Conservation (phyloP, 192 early-diverging fungal genomes). For the Kappamyces sp. region DNA sequence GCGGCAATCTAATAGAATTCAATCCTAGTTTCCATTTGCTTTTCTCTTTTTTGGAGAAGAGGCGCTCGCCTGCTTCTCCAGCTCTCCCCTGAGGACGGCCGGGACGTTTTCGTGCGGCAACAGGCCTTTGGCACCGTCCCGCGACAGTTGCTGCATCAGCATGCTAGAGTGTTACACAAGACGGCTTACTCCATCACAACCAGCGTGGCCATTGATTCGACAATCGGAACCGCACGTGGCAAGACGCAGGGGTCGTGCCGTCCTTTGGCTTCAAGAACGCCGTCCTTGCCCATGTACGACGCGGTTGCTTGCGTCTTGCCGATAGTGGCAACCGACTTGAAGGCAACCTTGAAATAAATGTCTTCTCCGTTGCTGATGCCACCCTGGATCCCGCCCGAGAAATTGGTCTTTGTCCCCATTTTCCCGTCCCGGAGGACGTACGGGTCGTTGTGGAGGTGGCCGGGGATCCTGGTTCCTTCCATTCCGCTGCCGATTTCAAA, state of each 20-base stretch:
- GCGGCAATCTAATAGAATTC: background rate
- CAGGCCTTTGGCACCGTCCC: constrained; percentile 43
- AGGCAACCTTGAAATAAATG: constrained; percentile 96
- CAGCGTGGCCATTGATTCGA: constrained; percentile 92
- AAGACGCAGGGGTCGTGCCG: constrained; percentile 97
- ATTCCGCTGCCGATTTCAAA: constrained; percentile 97
- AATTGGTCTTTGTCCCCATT: constrained; percentile 85
- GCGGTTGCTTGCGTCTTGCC: constrained; percentile 83
- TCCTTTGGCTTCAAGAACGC: constrained; percentile 83
- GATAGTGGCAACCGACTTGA: constrained; percentile 97
- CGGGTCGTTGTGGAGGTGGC: constrained; percentile 90
- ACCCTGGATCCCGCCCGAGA: constrained; percentile 90
- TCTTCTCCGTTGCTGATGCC: constrained; percentile 95
- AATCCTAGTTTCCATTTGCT: background rate
- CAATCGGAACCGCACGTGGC: constrained; percentile 93
- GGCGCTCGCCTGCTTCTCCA: constrained; percentile 4
- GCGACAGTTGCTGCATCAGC: constrained; percentile 56
- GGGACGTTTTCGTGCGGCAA: constrained; percentile 33
- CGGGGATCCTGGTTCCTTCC: constrained; percentile 77
- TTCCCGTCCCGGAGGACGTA: constrained; percentile 63
- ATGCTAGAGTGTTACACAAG: constrained; percentile 28
- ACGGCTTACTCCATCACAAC: constrained; percentile 80
- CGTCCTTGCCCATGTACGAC: constrained; percentile 74
- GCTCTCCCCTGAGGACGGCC: constrained; percentile 28
- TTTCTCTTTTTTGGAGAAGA: background rate